These are phyloP conservation scores for Cicer bijugum DNA, from an alignment of 306 rosid genomes.

Conservation along the genomic window DNA sequence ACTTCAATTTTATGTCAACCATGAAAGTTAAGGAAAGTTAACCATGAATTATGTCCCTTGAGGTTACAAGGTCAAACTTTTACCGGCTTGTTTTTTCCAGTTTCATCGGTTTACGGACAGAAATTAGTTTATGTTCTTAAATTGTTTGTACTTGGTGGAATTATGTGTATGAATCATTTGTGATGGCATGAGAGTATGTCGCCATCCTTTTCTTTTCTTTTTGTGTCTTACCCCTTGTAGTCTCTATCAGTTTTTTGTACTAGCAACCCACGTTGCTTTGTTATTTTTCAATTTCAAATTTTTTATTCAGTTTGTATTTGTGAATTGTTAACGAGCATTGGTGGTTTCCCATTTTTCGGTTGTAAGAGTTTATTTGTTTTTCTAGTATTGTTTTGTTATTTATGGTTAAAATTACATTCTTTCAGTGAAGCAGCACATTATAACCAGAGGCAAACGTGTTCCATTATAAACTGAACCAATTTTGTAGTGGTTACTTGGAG, in stretches of 20 bases:
- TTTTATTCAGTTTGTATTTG: not conserved
- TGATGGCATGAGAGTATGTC: too few species aligned
- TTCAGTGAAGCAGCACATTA: not conserved
- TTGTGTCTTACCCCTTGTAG: too few species aligned
- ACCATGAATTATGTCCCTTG: too few species aligned
- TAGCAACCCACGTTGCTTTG: not conserved
- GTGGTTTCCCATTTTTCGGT: not conserved
- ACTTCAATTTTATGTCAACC: not conserved
- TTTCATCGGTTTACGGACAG: too few species aligned
- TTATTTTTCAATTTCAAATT: not conserved
- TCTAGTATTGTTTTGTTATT: not conserved
- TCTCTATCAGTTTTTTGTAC: not conserved
- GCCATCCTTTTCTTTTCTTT: too few species aligned
- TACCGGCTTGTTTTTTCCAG: too few species aligned
- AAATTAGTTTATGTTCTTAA: not conserved
- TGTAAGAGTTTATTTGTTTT: not conserved
- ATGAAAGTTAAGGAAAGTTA: too few species aligned
- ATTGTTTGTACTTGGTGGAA: not conserved
- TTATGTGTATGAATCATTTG: not conserved
- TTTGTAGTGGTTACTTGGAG: conserved; percentile 10
- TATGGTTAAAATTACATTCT: not conserved
- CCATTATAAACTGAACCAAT: not conserved
- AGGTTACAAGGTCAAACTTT: too few species aligned
- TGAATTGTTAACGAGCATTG: not conserved
- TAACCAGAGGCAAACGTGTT: not conserved